A percentile compares a stretch with the other conserved stretches of the same genome.
These are phyloP conservation scores for Hypoxylon perforatum DNA, from an alignment of 495 filamentous ascomycete species.

Conservation along the genomic window DNA sequence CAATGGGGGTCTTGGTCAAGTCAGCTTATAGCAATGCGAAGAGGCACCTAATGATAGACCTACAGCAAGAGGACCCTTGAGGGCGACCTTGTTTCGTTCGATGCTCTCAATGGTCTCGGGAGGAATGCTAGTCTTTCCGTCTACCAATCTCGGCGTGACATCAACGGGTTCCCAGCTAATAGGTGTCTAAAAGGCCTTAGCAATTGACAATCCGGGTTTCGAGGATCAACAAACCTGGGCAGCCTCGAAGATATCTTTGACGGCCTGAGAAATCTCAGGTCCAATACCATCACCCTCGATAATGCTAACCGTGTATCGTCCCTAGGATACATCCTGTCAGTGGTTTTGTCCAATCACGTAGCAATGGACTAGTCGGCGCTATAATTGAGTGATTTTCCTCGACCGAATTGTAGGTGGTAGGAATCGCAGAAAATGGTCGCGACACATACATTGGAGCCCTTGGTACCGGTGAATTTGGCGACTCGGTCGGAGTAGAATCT, in stretches of 20 bases:
- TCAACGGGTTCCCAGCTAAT: slow-evolving; percentile 97
- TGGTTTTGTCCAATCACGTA: not conserved
- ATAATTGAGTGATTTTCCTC: slow-evolving; percentile 61
- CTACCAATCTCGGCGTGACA: slow-evolving; percentile 90
- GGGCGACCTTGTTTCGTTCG: slow-evolving; percentile 89
- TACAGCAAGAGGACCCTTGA: slow-evolving; percentile 98
- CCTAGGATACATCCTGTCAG: slow-evolving; percentile 61
- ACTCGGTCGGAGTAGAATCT: slow-evolving; percentile 73
- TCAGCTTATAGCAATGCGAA: slow-evolving; percentile 19
- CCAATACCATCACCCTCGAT: slow-evolving; percentile 99
- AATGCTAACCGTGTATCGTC: slow-evolving; percentile 92
- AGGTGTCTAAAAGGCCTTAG: slow-evolving; percentile 70
- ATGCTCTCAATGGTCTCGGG: slow-evolving; percentile 91
- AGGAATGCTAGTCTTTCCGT: slow-evolving; percentile 92
- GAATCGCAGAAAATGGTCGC: slow-evolving; percentile 19
- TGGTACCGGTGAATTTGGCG: slow-evolving; percentile 91
- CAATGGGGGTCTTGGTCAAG: slow-evolving; percentile 82
- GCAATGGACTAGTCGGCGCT: slow-evolving; percentile 7
- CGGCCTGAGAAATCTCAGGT: slow-evolving; percentile 94
- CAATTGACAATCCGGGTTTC: slow-evolving; percentile 32
- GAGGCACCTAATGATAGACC: slow-evolving; percentile 45
- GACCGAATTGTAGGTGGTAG: slow-evolving; percentile 24
- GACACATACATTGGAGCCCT: slow-evolving; percentile 82
- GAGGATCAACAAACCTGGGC: slow-evolving; percentile 73
- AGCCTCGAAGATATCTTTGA: slow-evolving; percentile 97